Percentiles rank a stretch among this genome's conserved stretches.
These are phyloP conservation scores for Coemansia sp. DNA, from an alignment of 192 early-diverging fungal genomes.

Conservation along the genomic window DNA sequence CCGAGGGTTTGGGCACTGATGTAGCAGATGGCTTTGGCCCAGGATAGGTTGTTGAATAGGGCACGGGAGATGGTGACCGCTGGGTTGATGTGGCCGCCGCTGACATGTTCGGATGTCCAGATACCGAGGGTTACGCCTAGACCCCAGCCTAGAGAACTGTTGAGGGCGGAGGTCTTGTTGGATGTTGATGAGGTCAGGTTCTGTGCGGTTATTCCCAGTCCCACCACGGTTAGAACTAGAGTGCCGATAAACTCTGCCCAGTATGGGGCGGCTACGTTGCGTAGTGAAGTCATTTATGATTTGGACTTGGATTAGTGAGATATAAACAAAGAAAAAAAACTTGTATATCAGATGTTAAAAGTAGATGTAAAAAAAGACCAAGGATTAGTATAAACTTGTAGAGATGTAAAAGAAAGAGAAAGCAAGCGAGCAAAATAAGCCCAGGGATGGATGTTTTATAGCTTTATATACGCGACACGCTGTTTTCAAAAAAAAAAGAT, in stretches of 20 bases:
- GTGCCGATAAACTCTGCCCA: constrained; percentile 53
- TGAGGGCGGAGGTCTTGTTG: constrained; percentile 19
- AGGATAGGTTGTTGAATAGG: constrained; percentile 45
- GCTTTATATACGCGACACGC: no score
- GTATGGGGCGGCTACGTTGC: constrained; percentile 49
- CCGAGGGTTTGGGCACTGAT: constrained; percentile 52
- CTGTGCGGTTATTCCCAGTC: constrained; percentile 35
- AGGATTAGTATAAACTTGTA: no score
- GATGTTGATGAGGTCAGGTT: constrained; percentile 12
- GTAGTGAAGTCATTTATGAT: constrained; percentile 20
- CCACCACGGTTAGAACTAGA: constrained; percentile 24
- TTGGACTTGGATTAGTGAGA: no score
- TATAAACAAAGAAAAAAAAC: no score
- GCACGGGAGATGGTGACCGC: constrained; percentile 46
- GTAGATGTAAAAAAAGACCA: no score
- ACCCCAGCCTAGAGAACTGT: constrained; percentile 45
- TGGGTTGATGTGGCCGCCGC: constrained; percentile 56
- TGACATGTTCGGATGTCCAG: constrained; percentile 33
- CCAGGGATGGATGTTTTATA: no score
- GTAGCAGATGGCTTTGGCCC: constrained; percentile 38
- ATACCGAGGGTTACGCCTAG: constrained; percentile 33
- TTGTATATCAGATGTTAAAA: no score
- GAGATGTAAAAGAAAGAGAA: no score
- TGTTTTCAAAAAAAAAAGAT: no score
- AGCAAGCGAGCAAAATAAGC: no score